phyloP scores from a whole-genome alignment of 2,329 filamentous ascomycete genomes.

The Arthrobotrys sphaeroides region DNA sequence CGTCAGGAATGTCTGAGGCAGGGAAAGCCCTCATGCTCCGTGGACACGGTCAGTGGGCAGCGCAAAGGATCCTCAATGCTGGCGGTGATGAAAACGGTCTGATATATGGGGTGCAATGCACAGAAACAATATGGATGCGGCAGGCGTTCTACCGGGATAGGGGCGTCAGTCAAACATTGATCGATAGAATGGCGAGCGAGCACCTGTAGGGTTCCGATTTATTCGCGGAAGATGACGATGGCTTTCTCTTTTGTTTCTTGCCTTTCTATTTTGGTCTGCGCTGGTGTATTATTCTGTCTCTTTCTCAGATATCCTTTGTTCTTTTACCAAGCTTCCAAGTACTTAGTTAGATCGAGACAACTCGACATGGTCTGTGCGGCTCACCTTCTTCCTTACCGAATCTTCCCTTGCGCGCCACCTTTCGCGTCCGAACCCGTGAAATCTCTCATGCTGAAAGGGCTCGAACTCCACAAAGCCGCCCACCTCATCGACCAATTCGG shows the following conservation, averaged over 20 bases:
- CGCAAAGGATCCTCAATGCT: background rate
- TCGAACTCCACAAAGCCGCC: background rate
- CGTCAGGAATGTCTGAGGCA: background rate
- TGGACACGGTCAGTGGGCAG: background rate
- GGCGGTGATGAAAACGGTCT: background rate
- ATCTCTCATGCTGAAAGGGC: background rate
- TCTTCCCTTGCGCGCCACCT: background rate
- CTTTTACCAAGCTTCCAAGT: background rate
- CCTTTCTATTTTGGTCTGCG: too few relatives aligned
- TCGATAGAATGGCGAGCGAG: too few relatives aligned
- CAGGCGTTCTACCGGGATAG: background rate
- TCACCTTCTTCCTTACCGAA: background rate
- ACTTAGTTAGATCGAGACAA: background rate
- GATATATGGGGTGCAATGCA: background rate
- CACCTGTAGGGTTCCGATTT: background rate
- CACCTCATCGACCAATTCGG: background rate
- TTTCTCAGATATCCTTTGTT: background rate
- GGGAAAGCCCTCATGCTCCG: background rate
- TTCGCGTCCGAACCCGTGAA: background rate
- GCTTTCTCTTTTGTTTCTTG: background rate
- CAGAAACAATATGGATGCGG: background rate
- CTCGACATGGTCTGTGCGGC: conserved; percentile 16
- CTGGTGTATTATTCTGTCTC: background rate
- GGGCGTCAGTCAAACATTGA: background rate
- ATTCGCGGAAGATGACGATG: background rate